A percentile compares a stretch with the other conserved stretches of the same genome.
Evolutionary conservation across 2,329 filamentous ascomycete species (phyloP).

Genomic region (Podosphaera aphanis): DNA sequence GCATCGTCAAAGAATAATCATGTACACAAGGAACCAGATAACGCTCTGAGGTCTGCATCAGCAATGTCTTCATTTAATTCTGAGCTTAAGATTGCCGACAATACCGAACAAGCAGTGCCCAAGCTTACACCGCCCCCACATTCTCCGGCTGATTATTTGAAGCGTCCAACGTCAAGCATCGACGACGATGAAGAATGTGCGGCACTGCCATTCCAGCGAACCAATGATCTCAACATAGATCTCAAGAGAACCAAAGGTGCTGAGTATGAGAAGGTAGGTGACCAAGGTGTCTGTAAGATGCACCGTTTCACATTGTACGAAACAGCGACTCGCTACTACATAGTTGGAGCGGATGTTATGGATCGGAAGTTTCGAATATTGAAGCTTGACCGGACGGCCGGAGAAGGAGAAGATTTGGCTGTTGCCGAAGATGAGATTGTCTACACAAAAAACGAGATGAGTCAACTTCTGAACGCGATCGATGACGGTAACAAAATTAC

Average conservation of each 20-base stretch:
- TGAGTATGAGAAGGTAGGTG: constrained; percentile 15
- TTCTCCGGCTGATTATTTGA: constrained; percentile 5
- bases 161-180: constrained; percentile 15
- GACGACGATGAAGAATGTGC: constrained; percentile 34
- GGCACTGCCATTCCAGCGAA: constrained; percentile 31
- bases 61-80: constrained; percentile 14
- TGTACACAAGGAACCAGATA: constrained; percentile 11
- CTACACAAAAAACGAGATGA: constrained; percentile 82
- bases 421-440: constrained; percentile 88
- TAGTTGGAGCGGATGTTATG: constrained; percentile 77
- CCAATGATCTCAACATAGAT: constrained; percentile 22
- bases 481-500: constrained; percentile 84
- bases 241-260: constrained; percentile 13
- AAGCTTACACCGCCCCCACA: constrained; percentile 13
- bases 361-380: constrained; percentile 76
- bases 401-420: constrained; percentile 45
- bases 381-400: constrained; percentile 79
- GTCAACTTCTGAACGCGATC: constrained; percentile 75
- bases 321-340: constrained; percentile 77
- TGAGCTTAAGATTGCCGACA: constrained; percentile 9
- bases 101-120: constrained; percentile 8
- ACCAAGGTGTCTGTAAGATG: constrained; percentile 38
- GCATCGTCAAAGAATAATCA: constrained; percentile 7
- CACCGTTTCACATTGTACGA: constrained; percentile 97
- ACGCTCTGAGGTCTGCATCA: constrained; percentile 13